Base-by-base conservation (phyloP, 306 rosid species). In the Hippophae tibetana region DNA sequence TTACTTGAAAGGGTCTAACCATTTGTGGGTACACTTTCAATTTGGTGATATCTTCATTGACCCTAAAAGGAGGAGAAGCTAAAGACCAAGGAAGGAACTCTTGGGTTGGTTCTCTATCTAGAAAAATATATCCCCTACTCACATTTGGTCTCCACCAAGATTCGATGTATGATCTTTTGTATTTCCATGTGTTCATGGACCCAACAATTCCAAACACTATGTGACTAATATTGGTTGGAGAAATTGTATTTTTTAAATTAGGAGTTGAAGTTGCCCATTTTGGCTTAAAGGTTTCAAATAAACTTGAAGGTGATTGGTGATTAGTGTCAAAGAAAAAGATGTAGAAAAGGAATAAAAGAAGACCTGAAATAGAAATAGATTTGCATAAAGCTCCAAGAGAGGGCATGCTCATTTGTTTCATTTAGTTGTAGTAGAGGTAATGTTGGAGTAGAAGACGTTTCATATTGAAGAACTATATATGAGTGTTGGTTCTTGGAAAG, bases 141-240 rank as follows among this genome's bases (percentile, higher is more conserved):
- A 74, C 47, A 42, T 72, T 82, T 7, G 75, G 71, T 6, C 60
- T 13, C 85, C 85, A 79, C 85, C 85, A 76, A 10, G 81, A 38
- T 56, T 74, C 61, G 2, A 59, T 52, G 74, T 79, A 74, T 38
- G 65, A 7, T 38, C 14, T 79, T 54, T 61, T 79, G 52, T 7
- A 38, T 62, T 44, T 66, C 89, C 82, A 79, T 25, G 85, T 79
- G 26, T 77, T 71, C 51, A 77, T 61, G 1, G 85, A 69, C 7
- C 72, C 85, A 13, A 65, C 73, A 5, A 79, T 57, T 1, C 83
- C 65, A 46, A 79, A 57, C 42, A 79, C 61, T n/a, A 74, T 69
- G 71, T 76, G 75, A 14, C 69, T 74, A 8, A 63, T 10, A 10
- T 72, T 72, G 13, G 81, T 73, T 2, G 69, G 56, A 14, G 12